A percentile compares a stretch with the other conserved stretches of the same genome.
Conservation (phyloP, 2,329 filamentous ascomycete genomes). For the Aspergillus hortae region DNA sequence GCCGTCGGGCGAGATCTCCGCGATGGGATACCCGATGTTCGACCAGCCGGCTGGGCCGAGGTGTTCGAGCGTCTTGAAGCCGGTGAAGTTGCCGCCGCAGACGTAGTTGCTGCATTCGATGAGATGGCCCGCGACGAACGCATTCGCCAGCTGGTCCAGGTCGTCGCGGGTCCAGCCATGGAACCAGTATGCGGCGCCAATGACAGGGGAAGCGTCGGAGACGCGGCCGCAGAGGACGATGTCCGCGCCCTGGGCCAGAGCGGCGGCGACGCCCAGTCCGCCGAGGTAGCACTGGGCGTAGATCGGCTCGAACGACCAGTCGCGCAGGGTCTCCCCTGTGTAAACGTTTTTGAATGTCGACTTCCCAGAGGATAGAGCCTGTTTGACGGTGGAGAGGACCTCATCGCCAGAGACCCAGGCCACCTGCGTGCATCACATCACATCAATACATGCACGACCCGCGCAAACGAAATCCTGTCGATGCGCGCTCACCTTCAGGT, state of each 20-base stretch:
- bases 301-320: slow-evolving; percentile 35
- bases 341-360: slow-evolving; percentile 41
- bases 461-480: background rate
- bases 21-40: slow-evolving; percentile 47
- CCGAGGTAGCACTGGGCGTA: slow-evolving; percentile 35
- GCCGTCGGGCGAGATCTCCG: slow-evolving; percentile 42
- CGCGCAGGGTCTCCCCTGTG: slow-evolving; percentile 31
- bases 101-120: slow-evolving; percentile 43
- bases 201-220: slow-evolving; percentile 43
- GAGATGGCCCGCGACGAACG: slow-evolving; percentile 37
- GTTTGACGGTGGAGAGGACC: slow-evolving; percentile 33
- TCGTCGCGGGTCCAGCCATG: slow-evolving; percentile 40
- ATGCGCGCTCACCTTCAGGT: slow-evolving; percentile 30
- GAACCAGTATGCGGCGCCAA: slow-evolving; percentile 42
- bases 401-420: slow-evolving; percentile 50
- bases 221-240: slow-evolving; percentile 46
- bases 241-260: slow-evolving; percentile 39
- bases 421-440: slow-evolving; percentile 23
- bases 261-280: slow-evolving; percentile 37
- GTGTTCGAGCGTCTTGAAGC: slow-evolving; percentile 36
- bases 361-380: slow-evolving; percentile 26
- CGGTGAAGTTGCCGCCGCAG: slow-evolving; percentile 43
- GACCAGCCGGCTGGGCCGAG: slow-evolving; percentile 33
- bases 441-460: no score
- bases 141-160: slow-evolving; percentile 37